A percentile compares a stretch with the other conserved stretches of the same genome.
phyloP scores from a whole-genome alignment of 768 basidiomycete genomes.

The Phylloporus sp. region DNA sequence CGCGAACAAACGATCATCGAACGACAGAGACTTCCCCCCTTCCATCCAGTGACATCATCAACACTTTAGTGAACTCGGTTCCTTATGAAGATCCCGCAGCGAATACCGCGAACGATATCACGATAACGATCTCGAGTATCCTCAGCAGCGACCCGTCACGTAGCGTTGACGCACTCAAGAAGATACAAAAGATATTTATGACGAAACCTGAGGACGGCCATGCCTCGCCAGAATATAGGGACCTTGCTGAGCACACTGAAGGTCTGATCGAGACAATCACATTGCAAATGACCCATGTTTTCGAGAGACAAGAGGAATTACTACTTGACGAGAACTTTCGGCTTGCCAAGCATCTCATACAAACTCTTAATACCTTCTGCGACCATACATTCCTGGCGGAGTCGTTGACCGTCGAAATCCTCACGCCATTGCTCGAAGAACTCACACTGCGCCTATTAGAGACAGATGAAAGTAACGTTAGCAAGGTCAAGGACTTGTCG shows the following conservation, averaged over 20 bases:
- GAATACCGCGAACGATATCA: constrained; percentile 51
- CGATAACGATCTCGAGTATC: constrained; percentile 82
- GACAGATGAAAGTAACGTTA: constrained; percentile 81
- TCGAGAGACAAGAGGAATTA: constrained; percentile 75
- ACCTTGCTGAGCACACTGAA: constrained; percentile 74
- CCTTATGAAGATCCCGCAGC: constrained; percentile 19
- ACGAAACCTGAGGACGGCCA: constrained; percentile 70
- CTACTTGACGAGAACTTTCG: constrained; percentile 78
- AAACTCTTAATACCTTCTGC: constrained; percentile 92
- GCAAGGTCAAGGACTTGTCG: constrained; percentile 87
- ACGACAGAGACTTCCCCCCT: constrained; percentile 11
- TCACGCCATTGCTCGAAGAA: constrained; percentile 87
- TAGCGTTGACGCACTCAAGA: constrained; percentile 92
- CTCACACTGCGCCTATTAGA: constrained; percentile 86
- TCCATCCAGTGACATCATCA: constrained; percentile 23
- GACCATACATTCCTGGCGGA: constrained; percentile 86
- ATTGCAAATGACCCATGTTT: constrained; percentile 87
- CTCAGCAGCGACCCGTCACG: constrained; percentile 79
- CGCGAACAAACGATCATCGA: constrained; percentile 15
- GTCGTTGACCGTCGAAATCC: constrained; percentile 76
- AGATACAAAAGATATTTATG: constrained; percentile 81
- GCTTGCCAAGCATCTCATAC: constrained; percentile 94
- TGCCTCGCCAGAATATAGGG: constrained; percentile 64
- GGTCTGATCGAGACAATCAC: constrained; percentile 88
- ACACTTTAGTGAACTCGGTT: constrained; percentile 33